These are phyloP conservation scores for Nepenthes gracilis DNA, from an alignment of 148 eudicot species.

Conservation along the genomic window DNA sequence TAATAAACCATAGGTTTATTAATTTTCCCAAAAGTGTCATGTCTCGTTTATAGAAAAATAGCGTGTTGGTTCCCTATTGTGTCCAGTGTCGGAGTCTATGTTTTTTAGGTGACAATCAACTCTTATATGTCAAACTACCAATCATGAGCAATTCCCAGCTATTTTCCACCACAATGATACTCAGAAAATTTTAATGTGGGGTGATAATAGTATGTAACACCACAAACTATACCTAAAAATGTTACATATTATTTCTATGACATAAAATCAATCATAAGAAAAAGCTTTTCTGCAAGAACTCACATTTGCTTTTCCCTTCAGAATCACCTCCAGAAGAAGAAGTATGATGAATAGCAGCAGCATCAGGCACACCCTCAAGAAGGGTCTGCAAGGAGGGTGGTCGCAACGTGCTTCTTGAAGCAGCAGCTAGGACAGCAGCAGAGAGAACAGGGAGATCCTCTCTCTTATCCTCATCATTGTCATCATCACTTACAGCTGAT, in stretches of 20 bases:
- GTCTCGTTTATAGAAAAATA: no score
- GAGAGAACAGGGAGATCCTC: slow-evolving; percentile 59
- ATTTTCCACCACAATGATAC: no score
- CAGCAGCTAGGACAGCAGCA: slow-evolving; percentile 88
- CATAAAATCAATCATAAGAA: neutral
- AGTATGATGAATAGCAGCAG: slow-evolving; percentile 50
- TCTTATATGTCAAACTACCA: no score
- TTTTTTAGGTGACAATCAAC: no score
- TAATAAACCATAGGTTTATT: no score
- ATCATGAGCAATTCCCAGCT: no score
- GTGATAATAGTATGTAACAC: neutral
- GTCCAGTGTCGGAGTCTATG: no score
- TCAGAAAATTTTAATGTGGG: neutral
- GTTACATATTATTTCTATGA: no score
- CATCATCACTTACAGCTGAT: slow-evolving; percentile 73
- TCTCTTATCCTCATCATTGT: slow-evolving; percentile 26
- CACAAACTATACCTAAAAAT: no score
- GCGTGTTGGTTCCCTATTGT: no score
- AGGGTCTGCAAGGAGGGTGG: slow-evolving; percentile 97
- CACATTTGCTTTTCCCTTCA: slow-evolving; percentile 94
- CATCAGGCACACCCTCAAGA: slow-evolving; percentile 79
- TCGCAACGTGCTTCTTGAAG: slow-evolving; percentile 79
- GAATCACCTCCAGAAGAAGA: slow-evolving; percentile 94
- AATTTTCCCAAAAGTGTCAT: no score
- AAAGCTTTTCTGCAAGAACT: slow-evolving; percentile 10